Percentiles rank a stretch among this genome's conserved stretches.
Evolutionary conservation across 1,284 basidiomycete genomes (phyloP).

Genomic region (Meripilus lineatus): DNA sequence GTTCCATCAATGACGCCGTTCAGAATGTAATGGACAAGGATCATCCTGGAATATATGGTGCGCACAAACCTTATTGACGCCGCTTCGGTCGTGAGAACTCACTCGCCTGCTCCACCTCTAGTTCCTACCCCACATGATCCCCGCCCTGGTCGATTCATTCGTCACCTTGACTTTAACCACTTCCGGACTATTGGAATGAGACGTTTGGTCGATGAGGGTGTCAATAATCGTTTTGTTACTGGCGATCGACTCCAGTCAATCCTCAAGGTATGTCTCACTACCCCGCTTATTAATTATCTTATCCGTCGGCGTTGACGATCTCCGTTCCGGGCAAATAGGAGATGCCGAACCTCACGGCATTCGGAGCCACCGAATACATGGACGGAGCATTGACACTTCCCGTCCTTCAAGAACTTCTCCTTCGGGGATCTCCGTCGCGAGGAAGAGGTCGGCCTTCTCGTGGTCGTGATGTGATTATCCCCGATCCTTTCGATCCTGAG

Average conservation of each 20-base stretch:
- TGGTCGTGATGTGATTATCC: conserved; percentile 46
- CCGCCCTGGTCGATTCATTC: conserved; percentile 71
- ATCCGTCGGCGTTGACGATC: conserved; percentile 7
- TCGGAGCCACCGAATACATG: conserved; percentile 96
- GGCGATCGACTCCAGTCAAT: conserved; percentile 79
- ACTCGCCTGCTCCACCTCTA: conserved; percentile 23
- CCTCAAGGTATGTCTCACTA: conserved; percentile 60
- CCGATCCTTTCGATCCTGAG: conserved; percentile 48
- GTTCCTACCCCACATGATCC: conserved; percentile 71
- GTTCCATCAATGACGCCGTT: conserved; percentile 69
- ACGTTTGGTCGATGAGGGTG: conserved; percentile 86
- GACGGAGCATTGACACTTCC: conserved; percentile 81
- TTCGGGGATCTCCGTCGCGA: conserved; percentile 70
- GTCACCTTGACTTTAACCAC: conserved; percentile 85
- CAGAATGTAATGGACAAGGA: conserved; percentile 58
- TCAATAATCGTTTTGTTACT: conserved; percentile 90
- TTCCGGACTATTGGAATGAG: conserved; percentile 95
- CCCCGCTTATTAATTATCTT: conserved; percentile 6
- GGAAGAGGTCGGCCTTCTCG: conserved; percentile 69
- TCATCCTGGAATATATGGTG: conserved; percentile 67
- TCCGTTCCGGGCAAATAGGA: conserved; percentile 52
- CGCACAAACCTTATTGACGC: conserved; percentile 19
- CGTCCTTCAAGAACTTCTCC: conserved; percentile 82
- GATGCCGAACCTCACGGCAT: conserved; percentile 75
- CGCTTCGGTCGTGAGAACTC: conserved; percentile 3